Evolutionary conservation across 495 filamentous ascomycete genomes (phyloP).

Genomic region (Geoglossum glabrum): DNA sequence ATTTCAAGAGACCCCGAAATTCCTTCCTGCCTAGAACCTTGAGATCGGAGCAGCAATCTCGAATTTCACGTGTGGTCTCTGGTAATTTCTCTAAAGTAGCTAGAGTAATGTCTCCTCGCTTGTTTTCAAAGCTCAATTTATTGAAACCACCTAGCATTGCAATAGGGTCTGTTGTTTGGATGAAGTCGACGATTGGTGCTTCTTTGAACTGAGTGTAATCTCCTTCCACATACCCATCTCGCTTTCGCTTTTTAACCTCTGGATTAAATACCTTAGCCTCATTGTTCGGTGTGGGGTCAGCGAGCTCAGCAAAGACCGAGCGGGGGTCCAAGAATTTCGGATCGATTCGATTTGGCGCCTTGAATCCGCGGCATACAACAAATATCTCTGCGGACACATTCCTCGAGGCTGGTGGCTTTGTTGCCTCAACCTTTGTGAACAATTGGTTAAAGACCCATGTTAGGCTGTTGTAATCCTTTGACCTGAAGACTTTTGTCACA

Average conservation of each 20-base stretch:
- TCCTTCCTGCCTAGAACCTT: constrained; percentile 86
- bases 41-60: constrained; percentile 67
- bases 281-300: constrained; percentile 75
- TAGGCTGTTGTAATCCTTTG: constrained; percentile 91
- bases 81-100: constrained; percentile 70
- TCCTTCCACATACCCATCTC: constrained; percentile 93
- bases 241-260: constrained; percentile 87
- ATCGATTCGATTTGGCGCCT: constrained; percentile 81
- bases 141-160: constrained; percentile 83
- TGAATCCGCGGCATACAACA: constrained; percentile 86
- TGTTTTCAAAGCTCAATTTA: constrained; percentile 59
- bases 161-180: constrained; percentile 86
- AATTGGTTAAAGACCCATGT: constrained; percentile 97
- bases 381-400: constrained; percentile 97
- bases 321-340: constrained; percentile 80
- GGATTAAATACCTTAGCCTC: constrained; percentile 97
- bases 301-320: constrained; percentile 86
- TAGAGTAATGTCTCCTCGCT: constrained; percentile 62
- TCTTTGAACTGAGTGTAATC: constrained; percentile 88
- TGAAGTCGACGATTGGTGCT: constrained; percentile 70
- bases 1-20: constrained; percentile 80
- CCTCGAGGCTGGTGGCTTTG: constrained; percentile 86
- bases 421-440: constrained; percentile 85
- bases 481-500: constrained; percentile 93
- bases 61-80: constrained; percentile 83